Conservation (phyloP, 2,329 filamentous ascomycete genomes). For the Beauveria sp. region DNA sequence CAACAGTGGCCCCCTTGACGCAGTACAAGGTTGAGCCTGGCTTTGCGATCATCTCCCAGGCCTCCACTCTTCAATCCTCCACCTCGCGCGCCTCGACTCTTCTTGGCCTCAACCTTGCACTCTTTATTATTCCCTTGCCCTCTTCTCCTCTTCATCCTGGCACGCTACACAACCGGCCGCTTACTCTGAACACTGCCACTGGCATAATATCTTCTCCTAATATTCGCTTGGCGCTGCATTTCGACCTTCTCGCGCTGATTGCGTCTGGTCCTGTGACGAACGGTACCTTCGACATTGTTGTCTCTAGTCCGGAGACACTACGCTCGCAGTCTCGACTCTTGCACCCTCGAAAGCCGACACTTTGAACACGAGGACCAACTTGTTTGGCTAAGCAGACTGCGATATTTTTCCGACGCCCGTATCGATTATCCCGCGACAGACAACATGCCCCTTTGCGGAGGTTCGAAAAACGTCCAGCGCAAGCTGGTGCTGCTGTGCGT, state of each 20-base stretch:
- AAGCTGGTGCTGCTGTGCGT: constrained; percentile 85
- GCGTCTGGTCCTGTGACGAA: neutral
- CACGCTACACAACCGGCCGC: neutral
- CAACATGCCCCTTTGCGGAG: constrained; percentile 46
- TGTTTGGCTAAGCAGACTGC: neutral
- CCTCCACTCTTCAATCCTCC: constrained; percentile 6
- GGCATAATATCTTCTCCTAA: neutral
- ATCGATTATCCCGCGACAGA: neutral
- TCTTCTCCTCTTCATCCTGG: neutral
- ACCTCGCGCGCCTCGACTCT: constrained; percentile 5
- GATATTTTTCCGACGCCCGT: neutral
- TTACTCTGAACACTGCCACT: neutral
- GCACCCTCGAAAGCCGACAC: neutral
- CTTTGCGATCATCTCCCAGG: constrained; percentile 4
- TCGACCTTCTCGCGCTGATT: neutral
- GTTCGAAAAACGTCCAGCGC: constrained; percentile 80
- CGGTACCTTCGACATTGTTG: neutral
- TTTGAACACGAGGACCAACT: neutral
- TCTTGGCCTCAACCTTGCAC: constrained; percentile 6
- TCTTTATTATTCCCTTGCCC: neutral
- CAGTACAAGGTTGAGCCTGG: neutral
- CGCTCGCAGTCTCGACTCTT: neutral
- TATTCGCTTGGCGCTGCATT: neutral
- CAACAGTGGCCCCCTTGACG: neutral
- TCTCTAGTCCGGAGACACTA: neutral